These are phyloP conservation scores for Aspergillus ibericus DNA, from an alignment of 2,329 filamentous ascomycete species.

Conservation along the genomic window DNA sequence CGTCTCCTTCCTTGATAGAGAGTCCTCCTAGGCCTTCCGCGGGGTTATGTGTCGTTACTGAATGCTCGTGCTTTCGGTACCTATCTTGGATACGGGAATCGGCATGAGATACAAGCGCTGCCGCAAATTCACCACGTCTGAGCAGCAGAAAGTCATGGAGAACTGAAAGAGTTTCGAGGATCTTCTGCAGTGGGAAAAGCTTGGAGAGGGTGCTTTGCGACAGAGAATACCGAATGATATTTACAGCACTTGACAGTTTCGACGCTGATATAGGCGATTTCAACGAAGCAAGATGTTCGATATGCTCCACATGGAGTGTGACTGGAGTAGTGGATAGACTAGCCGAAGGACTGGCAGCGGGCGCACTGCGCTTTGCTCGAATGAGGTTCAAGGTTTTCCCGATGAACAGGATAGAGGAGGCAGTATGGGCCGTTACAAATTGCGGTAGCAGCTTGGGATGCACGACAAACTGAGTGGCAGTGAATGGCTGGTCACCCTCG, in stretches of 20 bases:
- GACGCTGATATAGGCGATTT: conserved; percentile 71
- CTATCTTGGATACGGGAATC: conserved; percentile 75
- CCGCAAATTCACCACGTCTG: conserved; percentile 85
- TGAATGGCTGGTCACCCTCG: conserved; percentile 46
- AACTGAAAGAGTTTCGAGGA: conserved; percentile 73
- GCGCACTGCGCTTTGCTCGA: conserved; percentile 51
- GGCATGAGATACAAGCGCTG: conserved; percentile 80
- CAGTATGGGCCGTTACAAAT: conserved; percentile 73
- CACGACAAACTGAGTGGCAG: conserved; percentile 57
- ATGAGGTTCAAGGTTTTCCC: conserved; percentile 87
- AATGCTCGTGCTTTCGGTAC: conserved; percentile 59
- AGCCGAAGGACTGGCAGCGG: conserved; percentile 29
- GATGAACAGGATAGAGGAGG: conserved; percentile 83
- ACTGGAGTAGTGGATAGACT: conserved; percentile 61
- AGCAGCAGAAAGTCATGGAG: conserved; percentile 86
- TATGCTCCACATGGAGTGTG: conserved; percentile 41
- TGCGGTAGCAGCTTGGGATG: conserved; percentile 67
- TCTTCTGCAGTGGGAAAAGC: conserved; percentile 73
- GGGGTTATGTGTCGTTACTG: conserved; percentile 51
- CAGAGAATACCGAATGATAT: conserved; percentile 74
- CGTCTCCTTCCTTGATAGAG: conserved; percentile 81
- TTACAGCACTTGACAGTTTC: conserved; percentile 69
- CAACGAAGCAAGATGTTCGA: conserved; percentile 64
- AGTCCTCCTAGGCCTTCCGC: conserved; percentile 61
- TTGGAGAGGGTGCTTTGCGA: conserved; percentile 82